Percentiles rank a stretch among this genome's conserved stretches.
phyloP scores from a whole-genome alignment of 345 rosid genomes.

The Lepidium aucheri region DNA sequence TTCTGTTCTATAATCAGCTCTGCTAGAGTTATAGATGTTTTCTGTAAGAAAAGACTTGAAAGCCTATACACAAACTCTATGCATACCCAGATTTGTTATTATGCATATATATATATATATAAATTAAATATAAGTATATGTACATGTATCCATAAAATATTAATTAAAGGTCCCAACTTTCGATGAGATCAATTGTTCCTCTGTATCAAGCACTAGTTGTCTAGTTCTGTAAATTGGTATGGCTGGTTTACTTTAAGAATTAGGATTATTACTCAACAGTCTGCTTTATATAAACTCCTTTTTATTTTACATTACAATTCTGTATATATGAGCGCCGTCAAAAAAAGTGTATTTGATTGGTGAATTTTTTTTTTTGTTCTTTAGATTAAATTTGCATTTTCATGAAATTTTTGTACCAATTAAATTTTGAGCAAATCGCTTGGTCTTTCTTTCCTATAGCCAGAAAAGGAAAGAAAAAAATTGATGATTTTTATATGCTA shows the following conservation, averaged over 20 bases:
- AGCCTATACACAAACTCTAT: conserved; percentile 16
- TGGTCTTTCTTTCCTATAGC: too few relatives aligned
- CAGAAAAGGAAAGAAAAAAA: too few relatives aligned
- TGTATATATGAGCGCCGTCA: neutral
- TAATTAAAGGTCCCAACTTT: conserved; percentile 22
- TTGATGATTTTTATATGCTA: neutral
- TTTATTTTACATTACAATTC: neutral
- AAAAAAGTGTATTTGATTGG: neutral
- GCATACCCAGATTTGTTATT: conserved; percentile 23
- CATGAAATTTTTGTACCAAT: neutral
- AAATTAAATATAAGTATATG: neutral
- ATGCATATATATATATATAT: conserved; percentile 2
- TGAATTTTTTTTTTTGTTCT: neutral
- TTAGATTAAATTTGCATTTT: conserved; percentile 1
- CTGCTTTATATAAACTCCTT: neutral
- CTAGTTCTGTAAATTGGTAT: conserved; percentile 14
- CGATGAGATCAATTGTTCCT: conserved; percentile 31
- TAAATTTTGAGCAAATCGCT: neutral
- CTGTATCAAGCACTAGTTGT: conserved; percentile 23
- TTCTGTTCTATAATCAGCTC: conserved; percentile 15
- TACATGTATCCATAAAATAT: neutral
- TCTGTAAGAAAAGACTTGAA: conserved; percentile 22
- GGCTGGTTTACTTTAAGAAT: conserved; percentile 12
- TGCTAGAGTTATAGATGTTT: conserved; percentile 20
- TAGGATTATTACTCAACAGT: neutral